Percentiles rank a stretch among this genome's conserved stretches.
phyloP scores from a whole-genome alignment of 108 stramenopile genomes.

The Thalassiosira profunda region DNA sequence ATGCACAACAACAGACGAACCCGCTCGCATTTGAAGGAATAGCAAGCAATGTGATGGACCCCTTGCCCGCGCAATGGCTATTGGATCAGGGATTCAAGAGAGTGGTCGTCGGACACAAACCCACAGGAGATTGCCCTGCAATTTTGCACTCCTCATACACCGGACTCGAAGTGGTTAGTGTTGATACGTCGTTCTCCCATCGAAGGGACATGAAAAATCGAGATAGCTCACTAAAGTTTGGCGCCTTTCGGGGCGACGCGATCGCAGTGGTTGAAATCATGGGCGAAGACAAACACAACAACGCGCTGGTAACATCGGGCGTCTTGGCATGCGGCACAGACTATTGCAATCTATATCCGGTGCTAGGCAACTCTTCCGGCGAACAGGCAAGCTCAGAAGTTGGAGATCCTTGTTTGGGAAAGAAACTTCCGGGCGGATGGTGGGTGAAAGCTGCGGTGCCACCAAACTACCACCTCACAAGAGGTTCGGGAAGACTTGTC shows the following conservation, averaged over 20 bases:
- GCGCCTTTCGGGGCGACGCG: slow-evolving; percentile 52
- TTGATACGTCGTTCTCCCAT: slow-evolving; percentile 63
- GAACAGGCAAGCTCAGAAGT: background rate
- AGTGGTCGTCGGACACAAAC: slow-evolving; percentile 75
- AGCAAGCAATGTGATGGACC: slow-evolving; percentile 56
- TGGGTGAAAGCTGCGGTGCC: slow-evolving; percentile 37
- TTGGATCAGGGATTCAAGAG: slow-evolving; percentile 52
- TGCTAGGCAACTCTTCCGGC: slow-evolving; percentile 22
- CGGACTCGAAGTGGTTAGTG: slow-evolving; percentile 59
- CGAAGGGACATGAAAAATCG: slow-evolving; percentile 20
- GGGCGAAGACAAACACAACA: slow-evolving; percentile 27
- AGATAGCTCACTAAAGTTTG: slow-evolving; percentile 1
- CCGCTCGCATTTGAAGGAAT: slow-evolving; percentile 67
- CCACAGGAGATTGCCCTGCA: slow-evolving; percentile 71
- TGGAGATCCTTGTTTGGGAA: slow-evolving; percentile 46
- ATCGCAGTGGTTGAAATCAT: slow-evolving; percentile 52
- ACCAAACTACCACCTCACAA: slow-evolving; percentile 36
- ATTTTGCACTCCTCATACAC: slow-evolving; percentile 54
- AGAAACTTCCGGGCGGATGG: slow-evolving; percentile 36
- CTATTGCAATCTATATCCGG: slow-evolving; percentile 30
- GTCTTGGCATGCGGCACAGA: slow-evolving; percentile 33
- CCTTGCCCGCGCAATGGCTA: slow-evolving; percentile 53
- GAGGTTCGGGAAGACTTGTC: slow-evolving; percentile 54
- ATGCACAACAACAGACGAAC: slow-evolving; percentile 23
- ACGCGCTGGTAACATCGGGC: slow-evolving; percentile 46